Evolutionary conservation across 139 green algal genomes (phyloP).

Genomic region (Haematococcus lacustris): DNA sequence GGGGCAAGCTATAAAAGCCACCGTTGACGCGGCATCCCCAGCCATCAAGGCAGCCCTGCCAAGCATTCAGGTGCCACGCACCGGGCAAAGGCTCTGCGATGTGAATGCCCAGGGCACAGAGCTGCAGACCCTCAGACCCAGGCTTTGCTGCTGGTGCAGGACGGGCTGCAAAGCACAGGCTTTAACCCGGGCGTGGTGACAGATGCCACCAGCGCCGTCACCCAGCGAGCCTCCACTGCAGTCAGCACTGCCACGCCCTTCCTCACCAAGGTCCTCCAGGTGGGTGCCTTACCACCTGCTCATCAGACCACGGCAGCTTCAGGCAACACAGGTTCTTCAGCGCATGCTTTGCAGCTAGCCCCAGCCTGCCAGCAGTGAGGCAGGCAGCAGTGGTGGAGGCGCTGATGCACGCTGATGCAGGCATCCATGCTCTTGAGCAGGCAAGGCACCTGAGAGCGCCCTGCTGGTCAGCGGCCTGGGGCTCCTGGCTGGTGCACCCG

Average conservation of each 20-base stretch:
- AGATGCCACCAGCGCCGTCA: neutral
- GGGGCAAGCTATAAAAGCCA: conserved; percentile 23
- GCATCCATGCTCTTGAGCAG: neutral
- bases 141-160: neutral
- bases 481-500: no score
- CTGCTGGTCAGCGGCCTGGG: no score
- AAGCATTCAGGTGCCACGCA: conserved; percentile 31
- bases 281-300: neutral
- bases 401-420: neutral
- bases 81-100: neutral
- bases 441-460: no score
- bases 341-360: neutral
- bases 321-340: neutral
- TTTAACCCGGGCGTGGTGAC: neutral
- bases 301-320: no score
- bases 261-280: conserved; percentile 26
- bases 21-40: conserved; percentile 33
- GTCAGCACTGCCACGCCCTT: conserved; percentile 43
- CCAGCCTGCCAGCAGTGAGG: neutral
- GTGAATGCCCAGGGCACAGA: neutral
- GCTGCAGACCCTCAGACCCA: neutral
- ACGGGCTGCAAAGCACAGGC: neutral
- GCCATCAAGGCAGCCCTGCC: conserved; percentile 43
- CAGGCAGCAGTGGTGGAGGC: neutral
- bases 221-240: conserved; percentile 30